Conservation (phyloP, 192 early-diverging fungal species). For the Coemansia asiatica region DNA sequence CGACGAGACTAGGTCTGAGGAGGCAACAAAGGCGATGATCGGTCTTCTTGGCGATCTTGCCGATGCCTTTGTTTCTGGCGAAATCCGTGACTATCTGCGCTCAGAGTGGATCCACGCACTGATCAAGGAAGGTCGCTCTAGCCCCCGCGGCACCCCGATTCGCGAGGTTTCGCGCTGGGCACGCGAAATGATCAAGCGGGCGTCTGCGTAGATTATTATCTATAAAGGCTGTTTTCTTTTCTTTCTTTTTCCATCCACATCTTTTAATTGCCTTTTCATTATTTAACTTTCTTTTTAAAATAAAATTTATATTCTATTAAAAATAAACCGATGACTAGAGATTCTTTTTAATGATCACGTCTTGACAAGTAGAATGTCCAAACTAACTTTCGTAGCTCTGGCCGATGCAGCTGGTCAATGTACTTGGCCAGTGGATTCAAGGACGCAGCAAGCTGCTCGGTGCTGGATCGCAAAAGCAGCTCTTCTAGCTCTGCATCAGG, state of each 20-base stretch:
- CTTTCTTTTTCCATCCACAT: slow-evolving; percentile 1
- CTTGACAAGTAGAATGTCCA: slow-evolving; percentile 38
- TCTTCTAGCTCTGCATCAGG: slow-evolving; percentile 36
- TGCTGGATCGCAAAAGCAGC: slow-evolving; percentile 30
- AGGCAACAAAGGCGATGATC: slow-evolving; percentile 72
- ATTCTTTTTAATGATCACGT: slow-evolving; percentile 1
- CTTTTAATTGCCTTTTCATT: slow-evolving; percentile 6
- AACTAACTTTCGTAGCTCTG: slow-evolving; percentile 40
- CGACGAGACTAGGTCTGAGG: slow-evolving; percentile 65
- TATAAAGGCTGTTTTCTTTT: background rate
- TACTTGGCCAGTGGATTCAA: slow-evolving; percentile 41
- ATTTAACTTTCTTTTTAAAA: background rate
- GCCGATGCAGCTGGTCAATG: slow-evolving; percentile 27
- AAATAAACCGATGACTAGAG: background rate
- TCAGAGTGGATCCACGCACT: slow-evolving; percentile 75
- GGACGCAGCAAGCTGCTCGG: slow-evolving; percentile 25
- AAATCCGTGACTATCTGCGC: slow-evolving; percentile 65
- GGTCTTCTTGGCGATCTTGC: slow-evolving; percentile 95
- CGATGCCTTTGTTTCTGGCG: slow-evolving; percentile 76
- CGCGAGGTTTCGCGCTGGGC: slow-evolving; percentile 51
- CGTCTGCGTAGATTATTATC: slow-evolving; percentile 17
- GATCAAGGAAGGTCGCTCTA: slow-evolving; percentile 76
- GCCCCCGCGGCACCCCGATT: slow-evolving; percentile 42
- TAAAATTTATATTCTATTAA: background rate
- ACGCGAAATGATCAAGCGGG: slow-evolving; percentile 56